Evolutionary conservation across 805 yeast species (phyloP).

Genomic region (Metschnikowia colocasiae): DNA sequence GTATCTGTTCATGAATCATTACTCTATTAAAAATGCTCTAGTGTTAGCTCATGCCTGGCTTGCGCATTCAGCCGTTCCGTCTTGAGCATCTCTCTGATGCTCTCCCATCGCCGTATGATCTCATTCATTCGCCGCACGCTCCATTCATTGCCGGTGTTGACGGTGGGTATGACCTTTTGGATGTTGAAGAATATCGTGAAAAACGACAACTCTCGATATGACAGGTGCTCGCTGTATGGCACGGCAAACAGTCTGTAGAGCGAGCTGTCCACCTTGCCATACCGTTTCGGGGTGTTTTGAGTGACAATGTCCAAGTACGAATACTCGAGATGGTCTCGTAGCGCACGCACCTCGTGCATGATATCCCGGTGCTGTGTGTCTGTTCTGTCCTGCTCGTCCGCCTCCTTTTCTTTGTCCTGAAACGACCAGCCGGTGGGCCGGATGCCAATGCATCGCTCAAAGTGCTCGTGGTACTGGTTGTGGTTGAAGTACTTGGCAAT

Average conservation of each 20-base stretch:
- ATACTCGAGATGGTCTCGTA: constrained; percentile 21
- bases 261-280: constrained; percentile 21
- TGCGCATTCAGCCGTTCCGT: not conserved
- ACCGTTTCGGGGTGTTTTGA: constrained; percentile 22
- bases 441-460: constrained; percentile 64
- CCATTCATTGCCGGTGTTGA: constrained; percentile 39
- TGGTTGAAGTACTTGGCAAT: constrained; percentile 49
- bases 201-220: constrained; percentile 71
- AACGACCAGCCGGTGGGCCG: constrained; percentile 93
- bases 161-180: constrained; percentile 72
- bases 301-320: constrained; percentile 28
- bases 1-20: too few species aligned
- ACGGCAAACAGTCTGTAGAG: constrained; percentile 51
- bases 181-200: constrained; percentile 56
- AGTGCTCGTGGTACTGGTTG: constrained; percentile 41
- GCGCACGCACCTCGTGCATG: constrained; percentile 7
- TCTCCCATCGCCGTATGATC: constrained; percentile 33
- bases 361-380: not conserved
- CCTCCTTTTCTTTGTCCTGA: constrained; percentile 11
- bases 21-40: constrained; percentile 17
- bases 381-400: constrained; percentile 8
- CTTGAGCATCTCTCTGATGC: constrained; percentile 3
- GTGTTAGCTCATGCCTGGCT: constrained; percentile 9
- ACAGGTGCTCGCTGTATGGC: constrained; percentile 94
- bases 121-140: constrained; percentile 28